Base-by-base conservation (phyloP, 2,329 filamentous ascomycete species). In the Huntiella abstrusa region DNA sequence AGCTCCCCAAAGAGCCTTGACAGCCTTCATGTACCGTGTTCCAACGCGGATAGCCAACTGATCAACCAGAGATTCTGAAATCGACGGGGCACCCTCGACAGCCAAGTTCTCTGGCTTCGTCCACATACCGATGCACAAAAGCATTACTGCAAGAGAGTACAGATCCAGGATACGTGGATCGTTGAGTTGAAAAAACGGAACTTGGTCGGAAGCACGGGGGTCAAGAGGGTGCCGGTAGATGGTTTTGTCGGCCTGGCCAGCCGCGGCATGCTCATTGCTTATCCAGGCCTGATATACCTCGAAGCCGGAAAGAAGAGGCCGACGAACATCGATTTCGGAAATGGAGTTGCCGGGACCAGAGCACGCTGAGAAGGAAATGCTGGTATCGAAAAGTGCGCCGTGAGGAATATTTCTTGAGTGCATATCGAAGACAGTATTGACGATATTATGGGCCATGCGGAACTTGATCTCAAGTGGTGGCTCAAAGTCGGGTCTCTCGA, bases 91-190 rank as follows among this genome's bases (percentile, higher is more conserved):
- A 55, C 55, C 64, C 34, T 62, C 60, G 0, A 67, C 58, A 1
- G 67, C 63, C 0, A 76, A 60, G 13, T 67, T 64, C 46, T 75
- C 71, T 0, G 85, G 65, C 8, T 74, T 77, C 3, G 72, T 75
- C 83, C 83, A 88, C 6, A 87, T 61, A 5, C 83, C 83, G 45
- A 87, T 75, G 5, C 83, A 83, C 2, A 86, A 64, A 0, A 88
- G 66, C 3, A 85, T 63, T 62, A 85, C 72, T 13, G 80, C 80
- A 1, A 88, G 65, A 5, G 80, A 77, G 57, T 85, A 85, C 2
- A 87, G 62, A 51, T 87, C 83, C 32, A 75, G 62, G 1, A 73
- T 68, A 35, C 74, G 71, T 36, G 69, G 70, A 46, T 77, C 72
- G 1, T 69, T 64, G 4, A 66, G 67, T 37, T 63, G 63, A 3